Percentiles rank a stretch among this genome's conserved stretches.
Evolutionary conservation across 2,329 filamentous ascomycete species (phyloP).

Genomic region (Coniochaeta prunicola): DNA sequence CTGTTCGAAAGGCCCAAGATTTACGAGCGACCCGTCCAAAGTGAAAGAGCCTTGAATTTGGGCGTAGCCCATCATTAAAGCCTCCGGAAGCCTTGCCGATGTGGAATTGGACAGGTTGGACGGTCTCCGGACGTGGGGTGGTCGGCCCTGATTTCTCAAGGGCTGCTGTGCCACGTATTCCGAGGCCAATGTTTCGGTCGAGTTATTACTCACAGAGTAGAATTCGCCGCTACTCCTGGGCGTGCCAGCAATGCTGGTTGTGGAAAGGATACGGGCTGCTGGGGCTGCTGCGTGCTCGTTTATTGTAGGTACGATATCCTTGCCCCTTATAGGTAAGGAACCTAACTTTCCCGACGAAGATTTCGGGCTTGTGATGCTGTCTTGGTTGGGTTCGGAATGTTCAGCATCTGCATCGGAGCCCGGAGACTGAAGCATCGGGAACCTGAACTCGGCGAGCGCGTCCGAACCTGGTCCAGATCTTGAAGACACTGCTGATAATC

Average conservation of each 20-base stretch:
- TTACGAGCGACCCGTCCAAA: constrained; percentile 84
- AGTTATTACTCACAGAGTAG: constrained; percentile 91
- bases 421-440: constrained; percentile 41
- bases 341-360: constrained; percentile 22
- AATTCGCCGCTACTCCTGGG: constrained; percentile 91
- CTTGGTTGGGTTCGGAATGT: constrained; percentile 22
- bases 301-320: constrained; percentile 39
- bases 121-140: constrained; percentile 38
- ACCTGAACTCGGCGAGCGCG: constrained; percentile 48
- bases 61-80: constrained; percentile 95
- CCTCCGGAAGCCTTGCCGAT: constrained; percentile 54
- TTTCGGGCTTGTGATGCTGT: constrained; percentile 32
- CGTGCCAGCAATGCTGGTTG: constrained; percentile 69
- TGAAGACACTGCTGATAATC: constrained; percentile 24
- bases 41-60: constrained; percentile 90
- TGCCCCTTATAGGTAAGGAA: constrained; percentile 30
- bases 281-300: constrained; percentile 52
- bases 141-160: constrained; percentile 25
- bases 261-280: constrained; percentile 65
- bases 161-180: constrained; percentile 64
- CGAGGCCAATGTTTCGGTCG: constrained; percentile 84
- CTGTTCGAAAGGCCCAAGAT: constrained; percentile 84
- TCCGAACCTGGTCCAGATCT: constrained; percentile 29
- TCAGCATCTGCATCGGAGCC: constrained; percentile 22
- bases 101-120: constrained; percentile 36